phyloP scores from a whole-genome alignment of 495 filamentous ascomycete species.

The Halenospora varia region DNA sequence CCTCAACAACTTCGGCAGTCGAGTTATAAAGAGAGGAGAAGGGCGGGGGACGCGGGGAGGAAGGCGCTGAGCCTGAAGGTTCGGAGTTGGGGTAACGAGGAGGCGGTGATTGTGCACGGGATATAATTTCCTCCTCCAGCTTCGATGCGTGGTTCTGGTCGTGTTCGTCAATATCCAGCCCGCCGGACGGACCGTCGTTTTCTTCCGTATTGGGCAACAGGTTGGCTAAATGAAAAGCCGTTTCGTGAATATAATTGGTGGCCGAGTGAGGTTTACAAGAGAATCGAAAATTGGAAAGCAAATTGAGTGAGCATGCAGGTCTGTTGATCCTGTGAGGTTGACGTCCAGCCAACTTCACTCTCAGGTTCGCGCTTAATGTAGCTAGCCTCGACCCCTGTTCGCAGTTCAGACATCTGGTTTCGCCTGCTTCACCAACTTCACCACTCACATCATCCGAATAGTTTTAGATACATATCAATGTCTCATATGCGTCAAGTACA shows the following conservation, averaged over 20 bases:
- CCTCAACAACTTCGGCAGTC: conserved; percentile 18
- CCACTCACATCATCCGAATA: too few species aligned
- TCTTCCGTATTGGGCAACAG: conserved; percentile 69
- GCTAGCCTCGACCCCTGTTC: neutral
- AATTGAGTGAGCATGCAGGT: neutral
- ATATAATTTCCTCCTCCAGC: conserved; percentile 19
- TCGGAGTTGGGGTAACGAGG: conserved; percentile 58
- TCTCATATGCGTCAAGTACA: too few species aligned
- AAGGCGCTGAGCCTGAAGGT: conserved; percentile 54
- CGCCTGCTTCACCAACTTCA: neutral
- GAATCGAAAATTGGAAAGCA: neutral
- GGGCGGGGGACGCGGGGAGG: conserved; percentile 53
- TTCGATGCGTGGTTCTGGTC: conserved; percentile 39
- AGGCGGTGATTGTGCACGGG: conserved; percentile 50
- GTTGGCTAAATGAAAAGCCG: conserved; percentile 31
- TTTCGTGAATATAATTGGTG: conserved; percentile 5
- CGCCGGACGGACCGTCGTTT: conserved; percentile 61
- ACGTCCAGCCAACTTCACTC: neutral
- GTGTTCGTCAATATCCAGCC: conserved; percentile 10
- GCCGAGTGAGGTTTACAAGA: neutral
- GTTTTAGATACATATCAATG: too few species aligned
- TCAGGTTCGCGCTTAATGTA: neutral
- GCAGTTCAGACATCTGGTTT: neutral
- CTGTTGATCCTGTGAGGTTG: neutral
- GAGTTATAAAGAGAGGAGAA: conserved; percentile 58